Percentiles rank a stretch among this genome's conserved stretches.
Evolutionary conservation across 2,329 filamentous ascomycete species (phyloP).

Genomic region (Knoxdaviesia capensis): DNA sequence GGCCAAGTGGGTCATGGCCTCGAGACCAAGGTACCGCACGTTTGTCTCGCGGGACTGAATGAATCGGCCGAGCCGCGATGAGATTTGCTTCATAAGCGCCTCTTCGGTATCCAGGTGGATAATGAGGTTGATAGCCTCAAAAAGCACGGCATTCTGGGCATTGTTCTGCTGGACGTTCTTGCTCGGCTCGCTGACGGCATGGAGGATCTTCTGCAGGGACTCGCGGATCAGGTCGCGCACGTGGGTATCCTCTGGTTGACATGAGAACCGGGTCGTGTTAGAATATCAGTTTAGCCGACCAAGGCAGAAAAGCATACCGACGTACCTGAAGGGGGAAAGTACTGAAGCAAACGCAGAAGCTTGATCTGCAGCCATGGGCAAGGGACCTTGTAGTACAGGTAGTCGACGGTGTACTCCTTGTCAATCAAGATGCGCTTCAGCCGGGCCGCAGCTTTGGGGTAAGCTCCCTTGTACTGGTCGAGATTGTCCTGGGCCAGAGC

Average conservation of each 20-base stretch:
- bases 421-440: conserved; percentile 83
- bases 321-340: conserved; percentile 81
- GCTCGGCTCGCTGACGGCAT: conserved; percentile 76
- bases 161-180: conserved; percentile 99
- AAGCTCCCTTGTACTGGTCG: conserved; percentile 87
- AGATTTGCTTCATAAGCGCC: conserved; percentile 89
- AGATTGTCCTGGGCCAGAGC: conserved; percentile 80
- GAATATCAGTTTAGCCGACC: conserved; percentile 2
- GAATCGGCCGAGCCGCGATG: conserved; percentile 74
- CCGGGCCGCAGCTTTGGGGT: conserved; percentile 78
- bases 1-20: conserved; percentile 96
- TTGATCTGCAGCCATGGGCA: conserved; percentile 98
- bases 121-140: conserved; percentile 95
- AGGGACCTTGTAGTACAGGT: conserved; percentile 98
- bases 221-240: conserved; percentile 82
- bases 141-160: conserved; percentile 90
- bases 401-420: conserved; percentile 73
- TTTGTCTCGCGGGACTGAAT: conserved; percentile 96
- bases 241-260: conserved; percentile 59
- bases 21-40: conserved; percentile 82
- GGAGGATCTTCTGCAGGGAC: conserved; percentile 76
- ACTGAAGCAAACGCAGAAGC: conserved; percentile 75
- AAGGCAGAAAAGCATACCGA: conserved; percentile 2
- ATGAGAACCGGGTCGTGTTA: conserved; percentile 6
- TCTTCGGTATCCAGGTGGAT: conserved; percentile 95